A percentile compares a stretch with the other conserved stretches of the same genome.
phyloP scores from a whole-genome alignment of 352 stramenopile genomes.

The Pythium coloratum region DNA sequence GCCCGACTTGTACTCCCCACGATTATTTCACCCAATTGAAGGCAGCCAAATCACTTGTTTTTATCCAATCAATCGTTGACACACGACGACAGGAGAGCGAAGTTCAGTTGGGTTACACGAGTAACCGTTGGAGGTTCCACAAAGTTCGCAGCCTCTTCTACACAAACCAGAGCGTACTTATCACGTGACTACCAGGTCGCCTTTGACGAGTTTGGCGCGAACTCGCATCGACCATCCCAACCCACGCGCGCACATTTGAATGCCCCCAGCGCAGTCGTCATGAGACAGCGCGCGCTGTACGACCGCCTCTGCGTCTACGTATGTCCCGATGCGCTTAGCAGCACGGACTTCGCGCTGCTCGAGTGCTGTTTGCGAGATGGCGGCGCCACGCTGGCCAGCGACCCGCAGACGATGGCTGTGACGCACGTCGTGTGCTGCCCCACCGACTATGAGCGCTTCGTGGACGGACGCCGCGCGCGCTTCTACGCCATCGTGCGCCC shows the following conservation, averaged over 20 bases:
- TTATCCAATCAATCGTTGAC: conserved; percentile 16
- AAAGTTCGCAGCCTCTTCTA: conserved; percentile 1
- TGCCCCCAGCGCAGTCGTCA: conserved; percentile 3
- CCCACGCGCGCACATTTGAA: neutral
- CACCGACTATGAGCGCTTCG: conserved; percentile 49
- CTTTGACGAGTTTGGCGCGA: conserved; percentile 7
- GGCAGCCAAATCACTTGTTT: conserved; percentile 9
- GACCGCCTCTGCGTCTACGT: conserved; percentile 50
- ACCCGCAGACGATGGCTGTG: conserved; percentile 30
- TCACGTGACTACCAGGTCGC: conserved; percentile 9
- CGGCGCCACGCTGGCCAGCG: conserved; percentile 46
- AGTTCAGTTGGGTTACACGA: conserved; percentile 7
- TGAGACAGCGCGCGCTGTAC: conserved; percentile 55
- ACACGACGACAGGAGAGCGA: conserved; percentile 14
- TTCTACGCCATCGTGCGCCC: conserved; percentile 76
- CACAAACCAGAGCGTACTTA: neutral
- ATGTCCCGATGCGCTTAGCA: conserved; percentile 47
- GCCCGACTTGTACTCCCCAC: conserved; percentile 2
- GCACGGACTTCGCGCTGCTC: conserved; percentile 40
- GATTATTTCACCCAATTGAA: conserved; percentile 19
- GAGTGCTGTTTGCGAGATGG: conserved; percentile 66
- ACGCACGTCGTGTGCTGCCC: conserved; percentile 80
- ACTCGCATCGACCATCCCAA: neutral
- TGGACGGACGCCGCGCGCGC: conserved; percentile 49
- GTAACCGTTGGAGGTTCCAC: neutral